Percentiles rank a stretch among this genome's conserved stretches.
phyloP scores from a whole-genome alignment of 495 filamentous ascomycete species.

The Aspergillus ostianus region DNA sequence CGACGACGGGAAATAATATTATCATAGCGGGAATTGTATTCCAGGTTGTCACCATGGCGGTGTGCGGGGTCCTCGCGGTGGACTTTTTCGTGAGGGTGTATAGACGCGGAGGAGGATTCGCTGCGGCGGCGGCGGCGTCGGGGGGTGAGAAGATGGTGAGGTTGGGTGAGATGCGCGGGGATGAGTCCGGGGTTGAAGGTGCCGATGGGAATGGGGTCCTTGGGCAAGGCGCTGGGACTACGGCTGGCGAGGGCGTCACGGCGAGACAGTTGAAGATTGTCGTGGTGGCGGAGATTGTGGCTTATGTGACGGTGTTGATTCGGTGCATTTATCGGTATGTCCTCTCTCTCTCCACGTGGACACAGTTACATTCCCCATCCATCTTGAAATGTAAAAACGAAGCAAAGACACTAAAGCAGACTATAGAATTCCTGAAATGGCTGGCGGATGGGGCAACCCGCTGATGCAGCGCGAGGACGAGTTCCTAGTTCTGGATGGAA shows the following conservation, averaged over 20 bases:
- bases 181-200: not conserved
- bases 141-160: constrained; percentile 30
- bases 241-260: not conserved
- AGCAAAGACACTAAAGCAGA: too few relatives aligned
- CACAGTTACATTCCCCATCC: too few relatives aligned
- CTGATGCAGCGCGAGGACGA: constrained; percentile 66
- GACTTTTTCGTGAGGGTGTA: constrained; percentile 50
- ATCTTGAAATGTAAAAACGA: too few relatives aligned
- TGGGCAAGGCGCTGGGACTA: not conserved
- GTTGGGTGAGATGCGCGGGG: not conserved
- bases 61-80: constrained; percentile 51
- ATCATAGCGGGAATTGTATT: constrained; percentile 71
- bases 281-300: constrained; percentile 47
- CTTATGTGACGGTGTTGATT: constrained; percentile 60
- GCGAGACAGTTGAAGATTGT: constrained; percentile 42
- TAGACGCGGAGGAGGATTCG: constrained; percentile 31
- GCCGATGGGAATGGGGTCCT: not conserved
- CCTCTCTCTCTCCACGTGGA: too few relatives aligned
- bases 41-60: constrained; percentile 63
- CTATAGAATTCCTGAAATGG: constrained; percentile 51
- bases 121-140: constrained; percentile 17
- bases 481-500: constrained; percentile 62
- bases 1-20: constrained; percentile 49
- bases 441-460: constrained; percentile 64
- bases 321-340: constrained; percentile 65